Conservation (phyloP, 1,284 basidiomycete species). For the Pisolithus thermaeus region DNA sequence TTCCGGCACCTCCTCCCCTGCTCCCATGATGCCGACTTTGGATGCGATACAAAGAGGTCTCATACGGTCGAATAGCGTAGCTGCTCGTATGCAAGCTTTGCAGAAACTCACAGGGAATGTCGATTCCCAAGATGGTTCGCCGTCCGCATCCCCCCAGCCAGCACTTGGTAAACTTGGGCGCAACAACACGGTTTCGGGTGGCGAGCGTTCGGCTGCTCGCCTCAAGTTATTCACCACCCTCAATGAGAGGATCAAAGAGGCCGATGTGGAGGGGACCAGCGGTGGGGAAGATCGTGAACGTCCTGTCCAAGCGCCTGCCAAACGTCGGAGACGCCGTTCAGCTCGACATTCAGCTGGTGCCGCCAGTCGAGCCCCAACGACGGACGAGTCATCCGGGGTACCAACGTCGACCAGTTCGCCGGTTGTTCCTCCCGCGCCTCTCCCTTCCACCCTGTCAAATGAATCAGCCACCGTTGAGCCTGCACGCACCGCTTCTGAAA, state of each 20-base stretch:
- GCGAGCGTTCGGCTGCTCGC: constrained; percentile 66
- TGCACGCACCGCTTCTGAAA: constrained; percentile 23
- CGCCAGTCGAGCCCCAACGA: constrained; percentile 37
- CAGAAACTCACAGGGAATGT: constrained; percentile 66
- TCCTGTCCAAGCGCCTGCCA: constrained; percentile 38
- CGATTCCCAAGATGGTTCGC: constrained; percentile 39
- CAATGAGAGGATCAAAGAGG: constrained; percentile 56
- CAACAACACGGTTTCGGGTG: constrained; percentile 76
- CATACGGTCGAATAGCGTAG: constrained; percentile 73
- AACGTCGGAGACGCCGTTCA: constrained; percentile 53
- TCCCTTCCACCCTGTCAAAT: constrained; percentile 33
- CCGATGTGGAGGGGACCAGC: constrained; percentile 56
- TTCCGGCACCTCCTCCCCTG: constrained; percentile 58
- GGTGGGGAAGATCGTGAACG: constrained; percentile 56
- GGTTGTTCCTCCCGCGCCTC: constrained; percentile 45
- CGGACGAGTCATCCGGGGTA: constrained; percentile 59
- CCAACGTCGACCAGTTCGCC: constrained; percentile 60
- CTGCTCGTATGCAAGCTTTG: constrained; percentile 63
- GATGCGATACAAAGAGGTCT: constrained; percentile 66
- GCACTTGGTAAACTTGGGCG: constrained; percentile 47
- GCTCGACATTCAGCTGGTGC: constrained; percentile 49
- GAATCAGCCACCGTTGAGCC: constrained; percentile 19
- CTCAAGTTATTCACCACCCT: constrained; percentile 58
- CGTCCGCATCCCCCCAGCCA: constrained; percentile 47
- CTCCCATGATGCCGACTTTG: constrained; percentile 60